A percentile compares a stretch with the other conserved stretches of the same genome.
These are phyloP conservation scores for Penicillium carneum DNA, from an alignment of 2,329 filamentous ascomycete genomes.

Conservation along the genomic window DNA sequence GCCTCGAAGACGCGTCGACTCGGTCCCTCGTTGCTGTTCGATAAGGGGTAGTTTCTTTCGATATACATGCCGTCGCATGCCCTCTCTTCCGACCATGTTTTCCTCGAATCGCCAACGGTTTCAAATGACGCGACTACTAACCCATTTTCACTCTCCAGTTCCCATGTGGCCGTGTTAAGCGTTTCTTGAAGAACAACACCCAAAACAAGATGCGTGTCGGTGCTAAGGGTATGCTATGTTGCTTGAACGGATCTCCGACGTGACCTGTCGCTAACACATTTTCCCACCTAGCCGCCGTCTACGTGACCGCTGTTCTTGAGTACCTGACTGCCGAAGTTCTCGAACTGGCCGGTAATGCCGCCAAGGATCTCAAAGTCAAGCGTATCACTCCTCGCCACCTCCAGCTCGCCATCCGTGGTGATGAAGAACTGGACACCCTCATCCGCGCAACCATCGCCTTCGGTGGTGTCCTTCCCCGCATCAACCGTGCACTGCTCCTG, in stretches of 20 bases:
- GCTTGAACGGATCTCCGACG: background rate
- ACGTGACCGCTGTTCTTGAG: constrained; percentile 96
- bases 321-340: constrained; percentile 98
- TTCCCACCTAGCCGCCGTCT: constrained; percentile 75
- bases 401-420: constrained; percentile 95
- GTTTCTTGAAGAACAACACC: constrained; percentile 98
- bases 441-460: constrained; percentile 98
- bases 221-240: constrained; percentile 70
- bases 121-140: constrained; percentile 32
- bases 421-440: constrained; percentile 96
- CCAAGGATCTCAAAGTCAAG: constrained; percentile 99
- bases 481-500: constrained; percentile 93
- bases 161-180: constrained; percentile 99
- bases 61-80: constrained; percentile 23
- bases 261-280: constrained; percentile 15
- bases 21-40: constrained; percentile 21
- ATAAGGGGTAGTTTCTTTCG: constrained; percentile 14
- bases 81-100: constrained; percentile 6
- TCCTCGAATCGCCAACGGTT: constrained; percentile 4
- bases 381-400: constrained; percentile 97
- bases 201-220: constrained; percentile 99
- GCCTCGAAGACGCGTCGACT: constrained; percentile 32
- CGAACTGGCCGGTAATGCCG: constrained; percentile 95
- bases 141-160: constrained; percentile 68
- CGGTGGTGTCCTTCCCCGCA: constrained; percentile 96